Percentiles rank a stretch among this genome's conserved stretches.
These are phyloP conservation scores for Seiridium unicorne DNA, from an alignment of 2,329 filamentous ascomycete species.

Conservation along the genomic window DNA sequence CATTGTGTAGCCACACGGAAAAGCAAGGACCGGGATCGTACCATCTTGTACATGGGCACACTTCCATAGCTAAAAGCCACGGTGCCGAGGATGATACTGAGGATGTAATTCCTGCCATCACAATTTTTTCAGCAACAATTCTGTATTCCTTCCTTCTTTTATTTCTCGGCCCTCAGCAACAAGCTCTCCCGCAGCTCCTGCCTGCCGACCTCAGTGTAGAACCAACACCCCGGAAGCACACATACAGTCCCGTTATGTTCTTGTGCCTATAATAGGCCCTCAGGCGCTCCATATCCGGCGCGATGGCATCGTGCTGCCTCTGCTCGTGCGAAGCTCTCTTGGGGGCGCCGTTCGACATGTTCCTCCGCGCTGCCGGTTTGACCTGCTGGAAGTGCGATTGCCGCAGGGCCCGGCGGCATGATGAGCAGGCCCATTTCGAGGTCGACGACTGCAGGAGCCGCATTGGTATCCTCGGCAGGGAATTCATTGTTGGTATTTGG, in stretches of 20 bases:
- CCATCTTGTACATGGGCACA: conserved; percentile 86
- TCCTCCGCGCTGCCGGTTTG: conserved; percentile 17
- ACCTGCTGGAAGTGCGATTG: conserved; percentile 1
- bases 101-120: conserved; percentile 63
- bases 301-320: conserved; percentile 21
- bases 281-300: conserved; percentile 63
- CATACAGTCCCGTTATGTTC: conserved; percentile 66
- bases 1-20: not conserved
- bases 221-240: conserved; percentile 18
- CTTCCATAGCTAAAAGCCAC: conserved; percentile 80
- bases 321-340: conserved; percentile 23
- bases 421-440: conserved; percentile 26
- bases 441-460: not conserved
- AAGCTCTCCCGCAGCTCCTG: not conserved
- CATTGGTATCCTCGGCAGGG: conserved; percentile 10
- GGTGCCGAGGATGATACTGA: conserved; percentile 76
- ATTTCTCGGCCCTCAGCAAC: no score
- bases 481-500: conserved; percentile 14
- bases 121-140: no score
- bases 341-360: conserved; percentile 23
- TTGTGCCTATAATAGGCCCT: conserved; percentile 62
- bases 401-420: conserved; percentile 23
- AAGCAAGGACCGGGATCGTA: conserved; percentile 31
- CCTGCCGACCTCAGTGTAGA: not conserved
- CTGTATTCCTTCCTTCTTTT: not conserved